Conservation (phyloP, 768 basidiomycete genomes). For the Lactarius quietus region DNA sequence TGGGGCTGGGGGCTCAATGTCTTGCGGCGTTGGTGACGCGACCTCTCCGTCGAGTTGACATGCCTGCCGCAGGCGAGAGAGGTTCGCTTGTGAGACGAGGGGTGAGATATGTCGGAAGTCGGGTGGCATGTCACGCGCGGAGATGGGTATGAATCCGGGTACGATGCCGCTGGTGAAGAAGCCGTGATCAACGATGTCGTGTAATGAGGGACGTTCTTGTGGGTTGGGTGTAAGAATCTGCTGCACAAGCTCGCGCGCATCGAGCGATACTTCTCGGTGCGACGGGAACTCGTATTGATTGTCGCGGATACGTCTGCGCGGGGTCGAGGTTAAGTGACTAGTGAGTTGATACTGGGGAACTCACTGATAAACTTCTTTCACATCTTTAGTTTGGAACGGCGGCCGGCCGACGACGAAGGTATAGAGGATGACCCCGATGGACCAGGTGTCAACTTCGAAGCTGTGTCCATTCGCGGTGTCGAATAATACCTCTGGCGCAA, state of each 20-base stretch:
- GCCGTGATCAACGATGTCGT: constrained; percentile 76
- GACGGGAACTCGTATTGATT: constrained; percentile 91
- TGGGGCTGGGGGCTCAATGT: constrained; percentile 16
- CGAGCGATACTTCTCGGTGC: constrained; percentile 65
- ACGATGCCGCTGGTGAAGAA: constrained; percentile 84
- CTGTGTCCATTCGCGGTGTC: constrained; percentile 95
- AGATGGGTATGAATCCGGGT: constrained; percentile 74
- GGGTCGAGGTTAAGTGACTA: constrained; percentile 3
- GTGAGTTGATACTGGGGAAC: constrained; percentile 26
- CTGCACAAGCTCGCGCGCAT: constrained; percentile 73
- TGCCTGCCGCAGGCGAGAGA: constrained; percentile 59
- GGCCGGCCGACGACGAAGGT: constrained; percentile 93
- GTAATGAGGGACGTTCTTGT: constrained; percentile 72
- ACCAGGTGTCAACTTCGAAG: constrained; percentile 99
- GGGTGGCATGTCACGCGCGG: constrained; percentile 72
- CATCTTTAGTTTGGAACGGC: constrained; percentile 97
- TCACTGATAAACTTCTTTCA: constrained; percentile 93
- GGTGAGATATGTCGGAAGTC: constrained; percentile 69
- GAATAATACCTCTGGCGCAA: constrained; percentile 95
- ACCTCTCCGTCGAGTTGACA: constrained; percentile 65
- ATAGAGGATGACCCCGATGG: constrained; percentile 94
- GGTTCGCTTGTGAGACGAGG: constrained; percentile 61
- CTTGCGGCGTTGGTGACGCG: constrained; percentile 32
- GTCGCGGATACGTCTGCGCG: constrained; percentile 77
- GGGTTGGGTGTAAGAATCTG: constrained; percentile 86